phyloP scores from a whole-genome alignment of 2,329 filamentous ascomycete species.

The Colletotrichum tropicicola region DNA sequence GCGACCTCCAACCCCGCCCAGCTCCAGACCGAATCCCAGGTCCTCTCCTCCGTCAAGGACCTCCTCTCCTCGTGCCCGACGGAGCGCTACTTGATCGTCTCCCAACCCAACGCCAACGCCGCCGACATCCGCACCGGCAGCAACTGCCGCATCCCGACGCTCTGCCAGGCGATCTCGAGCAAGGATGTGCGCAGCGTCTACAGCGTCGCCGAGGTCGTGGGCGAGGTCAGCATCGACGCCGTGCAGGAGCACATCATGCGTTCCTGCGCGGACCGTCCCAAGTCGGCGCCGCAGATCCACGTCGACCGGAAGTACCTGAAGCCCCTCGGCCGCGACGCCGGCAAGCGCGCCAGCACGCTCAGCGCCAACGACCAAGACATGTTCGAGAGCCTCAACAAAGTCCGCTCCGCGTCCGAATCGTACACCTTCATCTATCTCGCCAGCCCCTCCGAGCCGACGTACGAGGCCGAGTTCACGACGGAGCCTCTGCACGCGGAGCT shows the following conservation, averaged over 20 bases:
- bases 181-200: slow-evolving; percentile 48
- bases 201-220: slow-evolving; percentile 67
- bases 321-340: slow-evolving; percentile 44
- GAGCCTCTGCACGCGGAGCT: slow-evolving; percentile 75
- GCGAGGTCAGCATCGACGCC: slow-evolving; percentile 51
- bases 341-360: slow-evolving; percentile 52
- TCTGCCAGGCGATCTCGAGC: slow-evolving; percentile 52
- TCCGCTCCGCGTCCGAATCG: slow-evolving; percentile 46
- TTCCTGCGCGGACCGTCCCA: slow-evolving; percentile 51
- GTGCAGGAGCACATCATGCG: slow-evolving; percentile 54
- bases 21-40: slow-evolving; percentile 58
- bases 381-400: slow-evolving; percentile 54
- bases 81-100: slow-evolving; percentile 78
- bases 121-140: slow-evolving; percentile 67
- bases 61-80: slow-evolving; percentile 76
- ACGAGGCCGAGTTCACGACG: slow-evolving; percentile 70
- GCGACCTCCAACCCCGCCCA: slow-evolving; percentile 45
- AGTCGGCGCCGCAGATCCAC: slow-evolving; percentile 39
- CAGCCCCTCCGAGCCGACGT: slow-evolving; percentile 64
- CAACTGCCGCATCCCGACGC: slow-evolving; percentile 61
- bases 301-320: slow-evolving; percentile 52
- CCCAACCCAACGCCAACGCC: slow-evolving; percentile 78
- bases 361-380: slow-evolving; percentile 62
- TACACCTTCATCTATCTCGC: slow-evolving; percentile 84
- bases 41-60: slow-evolving; percentile 52